Percentiles rank a stretch among this genome's conserved stretches.
These are phyloP conservation scores for Xylaria grammica DNA, from an alignment of 495 filamentous ascomycete species.

Conservation along the genomic window DNA sequence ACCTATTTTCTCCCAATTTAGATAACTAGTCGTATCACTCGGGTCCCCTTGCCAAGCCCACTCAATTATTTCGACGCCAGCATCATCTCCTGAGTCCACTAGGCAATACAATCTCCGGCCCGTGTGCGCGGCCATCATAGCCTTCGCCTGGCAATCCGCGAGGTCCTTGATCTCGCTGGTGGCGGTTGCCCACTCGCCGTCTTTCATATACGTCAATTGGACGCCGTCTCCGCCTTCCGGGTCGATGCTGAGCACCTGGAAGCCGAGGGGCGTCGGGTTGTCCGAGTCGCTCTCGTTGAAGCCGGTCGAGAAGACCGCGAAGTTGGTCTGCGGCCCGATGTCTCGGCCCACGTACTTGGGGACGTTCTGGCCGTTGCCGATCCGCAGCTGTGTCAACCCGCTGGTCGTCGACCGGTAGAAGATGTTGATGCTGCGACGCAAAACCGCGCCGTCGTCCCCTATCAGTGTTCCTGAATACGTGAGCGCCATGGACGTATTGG, in stretches of 20 bases:
- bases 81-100: slow-evolving; percentile 17
- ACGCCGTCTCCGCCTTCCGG: slow-evolving; percentile 30
- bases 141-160: slow-evolving; percentile 24
- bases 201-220: slow-evolving; percentile 34
- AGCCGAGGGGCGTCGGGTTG: slow-evolving; percentile 32
- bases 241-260: slow-evolving; percentile 37
- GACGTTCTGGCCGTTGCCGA: slow-evolving; percentile 30
- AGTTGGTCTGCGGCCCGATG: slow-evolving; percentile 29
- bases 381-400: slow-evolving; percentile 31
- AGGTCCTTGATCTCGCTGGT: slow-evolving; percentile 16
- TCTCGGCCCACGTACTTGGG: slow-evolving; percentile 28
- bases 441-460: slow-evolving; percentile 13
- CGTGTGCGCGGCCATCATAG: slow-evolving; percentile 29
- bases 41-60: slow-evolving; percentile 34
- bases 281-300: slow-evolving; percentile 33
- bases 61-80: slow-evolving; percentile 29
- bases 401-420: slow-evolving; percentile 37
- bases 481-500: slow-evolving; percentile 31
- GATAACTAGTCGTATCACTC: slow-evolving; percentile 27
- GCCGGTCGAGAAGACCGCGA: slow-evolving; percentile 38
- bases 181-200: slow-evolving; percentile 21
- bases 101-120: slow-evolving; percentile 34
- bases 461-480: slow-evolving; percentile 30
- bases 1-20: slow-evolving; percentile 31
- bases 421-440: slow-evolving; percentile 34